A percentile compares a stretch with the other conserved stretches of the same genome.
Evolutionary conservation across 257 asterid genomes (phyloP).

Genomic region (Fraxinus americana): DNA sequence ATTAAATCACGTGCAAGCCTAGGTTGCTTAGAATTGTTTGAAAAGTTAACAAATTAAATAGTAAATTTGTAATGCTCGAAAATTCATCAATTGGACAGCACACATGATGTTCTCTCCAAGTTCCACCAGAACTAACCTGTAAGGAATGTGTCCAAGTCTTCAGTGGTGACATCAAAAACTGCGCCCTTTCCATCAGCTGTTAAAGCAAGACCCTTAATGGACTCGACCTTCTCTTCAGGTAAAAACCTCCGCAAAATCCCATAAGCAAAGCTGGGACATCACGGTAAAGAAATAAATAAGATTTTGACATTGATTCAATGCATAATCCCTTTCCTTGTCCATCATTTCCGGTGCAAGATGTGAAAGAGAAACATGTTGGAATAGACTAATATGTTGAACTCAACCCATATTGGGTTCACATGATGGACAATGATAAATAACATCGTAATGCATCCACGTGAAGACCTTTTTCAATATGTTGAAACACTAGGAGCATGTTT

Average conservation of each 20-base stretch:
- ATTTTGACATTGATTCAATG: background rate
- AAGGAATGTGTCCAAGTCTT: slow-evolving; percentile 68
- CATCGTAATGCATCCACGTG: background rate
- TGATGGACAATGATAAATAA: background rate
- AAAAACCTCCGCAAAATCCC: slow-evolving; percentile 73
- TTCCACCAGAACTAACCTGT: slow-evolving; percentile 47
- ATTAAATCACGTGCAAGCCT: background rate
- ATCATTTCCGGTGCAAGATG: background rate
- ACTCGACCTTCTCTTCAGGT: slow-evolving; percentile 88
- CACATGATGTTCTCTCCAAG: background rate
- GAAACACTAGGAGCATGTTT: background rate
- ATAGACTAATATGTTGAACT: background rate
- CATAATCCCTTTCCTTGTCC: background rate
- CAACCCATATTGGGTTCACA: background rate
- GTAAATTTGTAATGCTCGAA: background rate
- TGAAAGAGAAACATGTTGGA: background rate
- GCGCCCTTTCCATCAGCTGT: slow-evolving; percentile 95
- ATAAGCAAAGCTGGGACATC: slow-evolving; percentile 59
- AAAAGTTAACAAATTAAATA: background rate
- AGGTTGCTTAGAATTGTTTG: background rate
- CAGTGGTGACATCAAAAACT: slow-evolving; percentile 76
- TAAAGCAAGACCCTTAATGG: slow-evolving; percentile 81
- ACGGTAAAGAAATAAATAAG: background rate
- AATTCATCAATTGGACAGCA: background rate
- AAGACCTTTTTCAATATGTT: background rate